Conservation (phyloP, 495 filamentous ascomycete genomes). For the Penicillium robsamsonii region DNA sequence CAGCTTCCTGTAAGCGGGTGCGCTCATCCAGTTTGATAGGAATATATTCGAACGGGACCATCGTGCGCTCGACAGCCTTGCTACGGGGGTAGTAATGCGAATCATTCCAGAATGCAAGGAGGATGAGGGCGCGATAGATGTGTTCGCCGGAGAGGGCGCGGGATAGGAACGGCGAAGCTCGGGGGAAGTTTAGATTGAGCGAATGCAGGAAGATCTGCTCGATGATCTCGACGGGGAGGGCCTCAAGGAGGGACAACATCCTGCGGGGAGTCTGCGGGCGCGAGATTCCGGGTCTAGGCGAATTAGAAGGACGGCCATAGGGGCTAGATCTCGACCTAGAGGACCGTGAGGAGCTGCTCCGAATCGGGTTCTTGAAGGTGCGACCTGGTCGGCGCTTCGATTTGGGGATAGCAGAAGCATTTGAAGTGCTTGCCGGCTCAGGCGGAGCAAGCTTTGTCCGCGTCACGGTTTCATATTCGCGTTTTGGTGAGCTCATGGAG, state of each 20-base stretch:
- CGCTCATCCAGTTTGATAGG: slow-evolving; percentile 25
- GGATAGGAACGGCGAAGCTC: slow-evolving; percentile 39
- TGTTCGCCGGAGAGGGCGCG: slow-evolving; percentile 42
- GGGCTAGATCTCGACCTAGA: slow-evolving; percentile 7
- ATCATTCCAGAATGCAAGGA: slow-evolving; percentile 44
- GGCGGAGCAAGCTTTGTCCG: neutral
- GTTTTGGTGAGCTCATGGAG: slow-evolving; percentile 10
- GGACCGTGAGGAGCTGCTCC: slow-evolving; percentile 4
- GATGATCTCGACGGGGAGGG: slow-evolving; percentile 52
- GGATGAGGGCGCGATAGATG: slow-evolving; percentile 39
- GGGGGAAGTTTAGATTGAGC: slow-evolving; percentile 48
- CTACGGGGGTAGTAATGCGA: neutral
- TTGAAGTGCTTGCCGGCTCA: neutral
- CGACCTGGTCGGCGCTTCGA: slow-evolving; percentile 17
- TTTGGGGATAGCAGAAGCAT: slow-evolving; percentile 6
- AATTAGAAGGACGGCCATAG: slow-evolving; percentile 7
- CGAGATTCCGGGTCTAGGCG: slow-evolving; percentile 1
- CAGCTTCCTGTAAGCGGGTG: slow-evolving; percentile 26
- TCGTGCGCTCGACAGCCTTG: slow-evolving; percentile 24
- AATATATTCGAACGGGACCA: slow-evolving; percentile 36
- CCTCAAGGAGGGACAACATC: slow-evolving; percentile 44
- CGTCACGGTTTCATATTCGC: neutral
- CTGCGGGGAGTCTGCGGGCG: neutral
- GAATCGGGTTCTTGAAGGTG: slow-evolving; percentile 17
- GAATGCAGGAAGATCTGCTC: slow-evolving; percentile 53